phyloP scores from a whole-genome alignment of 202 grass and related monocot genomes.

The Panicum virgatum region DNA sequence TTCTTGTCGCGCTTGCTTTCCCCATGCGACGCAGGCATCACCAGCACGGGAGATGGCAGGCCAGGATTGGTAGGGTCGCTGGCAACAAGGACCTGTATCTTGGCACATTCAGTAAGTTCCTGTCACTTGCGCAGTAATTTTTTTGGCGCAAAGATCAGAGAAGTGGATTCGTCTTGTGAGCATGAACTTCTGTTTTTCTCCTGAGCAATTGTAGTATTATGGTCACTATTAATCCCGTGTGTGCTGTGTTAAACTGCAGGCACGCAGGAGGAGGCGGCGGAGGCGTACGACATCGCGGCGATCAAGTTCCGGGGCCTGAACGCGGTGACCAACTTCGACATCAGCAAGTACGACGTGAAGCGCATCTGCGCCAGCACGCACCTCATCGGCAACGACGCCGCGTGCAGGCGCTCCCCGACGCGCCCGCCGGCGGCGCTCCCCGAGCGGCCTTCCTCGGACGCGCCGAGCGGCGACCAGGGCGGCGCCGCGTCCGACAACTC shows the following conservation, averaged over 20 bases:
- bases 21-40: conserved; percentile 78
- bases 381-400: conserved; percentile 64
- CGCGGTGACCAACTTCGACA: conserved; percentile 88
- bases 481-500: conserved; percentile 34
- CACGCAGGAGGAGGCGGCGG: conserved; percentile 86
- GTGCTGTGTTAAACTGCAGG: conserved; percentile 26
- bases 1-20: conserved; percentile 36
- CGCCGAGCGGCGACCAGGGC: not conserved
- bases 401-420: conserved; percentile 53
- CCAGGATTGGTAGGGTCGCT: conserved; percentile 93
- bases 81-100: conserved; percentile 98
- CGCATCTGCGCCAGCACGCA: conserved; percentile 74
- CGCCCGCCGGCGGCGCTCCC: not conserved
- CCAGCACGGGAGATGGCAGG: conserved; percentile 95
- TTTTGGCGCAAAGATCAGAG: too few species aligned
- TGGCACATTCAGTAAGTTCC: conserved; percentile 88
- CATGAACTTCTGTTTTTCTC: not conserved
- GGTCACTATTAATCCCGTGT: not conserved
- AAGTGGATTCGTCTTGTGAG: not conserved
- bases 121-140: not conserved
- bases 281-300: conserved; percentile 86
- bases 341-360: conserved; percentile 83
- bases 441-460: not conserved
- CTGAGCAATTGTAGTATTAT: not conserved
- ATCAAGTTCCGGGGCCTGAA: conserved; percentile 80